Conservation (phyloP, 73 alveolate species). For the Paramecium tetraurelia region DNA sequence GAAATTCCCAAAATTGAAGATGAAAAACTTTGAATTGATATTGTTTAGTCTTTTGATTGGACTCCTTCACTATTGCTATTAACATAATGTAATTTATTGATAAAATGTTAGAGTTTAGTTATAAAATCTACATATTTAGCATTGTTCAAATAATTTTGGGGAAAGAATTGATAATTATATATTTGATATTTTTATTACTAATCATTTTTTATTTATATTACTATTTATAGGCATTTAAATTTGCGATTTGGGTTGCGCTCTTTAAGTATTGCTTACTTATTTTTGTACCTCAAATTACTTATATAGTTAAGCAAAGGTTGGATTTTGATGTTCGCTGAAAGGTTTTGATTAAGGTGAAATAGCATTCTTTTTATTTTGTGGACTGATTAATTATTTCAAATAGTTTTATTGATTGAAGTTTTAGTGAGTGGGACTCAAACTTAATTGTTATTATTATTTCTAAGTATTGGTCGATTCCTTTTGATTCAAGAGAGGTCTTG, state of each 20-base stretch:
- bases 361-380: conserved; percentile 5
- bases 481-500: neutral
- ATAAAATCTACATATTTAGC: neutral
- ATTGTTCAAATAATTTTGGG: neutral
- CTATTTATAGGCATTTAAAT: conserved; percentile 26
- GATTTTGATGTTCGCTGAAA: conserved; percentile 24
- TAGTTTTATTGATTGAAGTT: conserved; percentile 22
- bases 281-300: conserved; percentile 20
- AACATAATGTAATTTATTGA: neutral
- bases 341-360: conserved; percentile 16
- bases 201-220: conserved; percentile 3
- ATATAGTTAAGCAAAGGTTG: conserved; percentile 9
- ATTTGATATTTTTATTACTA: neutral
- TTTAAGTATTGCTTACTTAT: neutral
- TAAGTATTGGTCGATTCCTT: neutral
- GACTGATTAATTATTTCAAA: neutral
- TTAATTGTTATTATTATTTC: neutral
- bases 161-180: neutral
- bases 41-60: neutral
- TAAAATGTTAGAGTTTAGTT: neutral
- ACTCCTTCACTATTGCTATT: neutral
- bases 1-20: neutral
- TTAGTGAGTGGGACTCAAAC: conserved; percentile 22
- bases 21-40: neutral
- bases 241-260: neutral